A percentile compares a stretch with the other conserved stretches of the same genome.
phyloP scores from a whole-genome alignment of 2,329 filamentous ascomycete genomes.

The Ambrosiella xylebori region DNA sequence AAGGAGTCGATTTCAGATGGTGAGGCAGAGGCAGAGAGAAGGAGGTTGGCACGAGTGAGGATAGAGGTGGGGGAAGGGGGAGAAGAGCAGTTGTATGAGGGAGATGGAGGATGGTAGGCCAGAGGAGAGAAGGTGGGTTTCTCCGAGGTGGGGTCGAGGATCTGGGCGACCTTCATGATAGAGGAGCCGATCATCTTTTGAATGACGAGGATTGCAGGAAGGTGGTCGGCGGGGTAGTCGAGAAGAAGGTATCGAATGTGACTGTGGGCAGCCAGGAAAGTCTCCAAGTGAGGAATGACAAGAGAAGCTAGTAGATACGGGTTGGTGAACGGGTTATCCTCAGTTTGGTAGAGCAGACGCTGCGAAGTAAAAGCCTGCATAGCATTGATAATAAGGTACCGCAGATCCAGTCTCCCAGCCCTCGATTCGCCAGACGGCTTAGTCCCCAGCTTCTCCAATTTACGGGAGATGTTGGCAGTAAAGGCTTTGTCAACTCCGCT shows the following conservation, averaged over 20 bases:
- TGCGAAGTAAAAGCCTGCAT: slow-evolving; percentile 41
- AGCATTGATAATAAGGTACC: slow-evolving; percentile 42
- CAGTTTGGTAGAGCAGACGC: slow-evolving; percentile 30
- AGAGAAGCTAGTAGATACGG: slow-evolving; percentile 38
- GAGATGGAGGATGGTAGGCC: slow-evolving; percentile 15
- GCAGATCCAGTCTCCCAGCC: slow-evolving; percentile 40
- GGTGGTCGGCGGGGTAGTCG: slow-evolving; percentile 39
- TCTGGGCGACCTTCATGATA: slow-evolving; percentile 40
- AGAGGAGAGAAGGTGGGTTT: slow-evolving; percentile 8
- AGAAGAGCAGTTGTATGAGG: slow-evolving; percentile 18
- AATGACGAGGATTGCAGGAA: slow-evolving; percentile 38
- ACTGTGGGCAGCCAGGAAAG: slow-evolving; percentile 36
- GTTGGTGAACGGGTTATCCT: slow-evolving; percentile 37
- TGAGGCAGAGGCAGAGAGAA: slow-evolving; percentile 37
- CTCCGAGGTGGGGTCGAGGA: slow-evolving; percentile 28
- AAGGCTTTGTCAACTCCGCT: slow-evolving; percentile 34
- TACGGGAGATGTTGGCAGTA: slow-evolving; percentile 29
- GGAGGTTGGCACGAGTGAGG: slow-evolving; percentile 37
- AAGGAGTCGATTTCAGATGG: slow-evolving; percentile 37
- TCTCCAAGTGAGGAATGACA: slow-evolving; percentile 42
- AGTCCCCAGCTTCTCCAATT: slow-evolving; percentile 37
- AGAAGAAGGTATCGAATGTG: slow-evolving; percentile 39
- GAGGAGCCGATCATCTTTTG: slow-evolving; percentile 39
- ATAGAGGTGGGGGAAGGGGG: slow-evolving; percentile 15
- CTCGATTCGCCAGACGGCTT: slow-evolving; percentile 32